phyloP scores from a whole-genome alignment of 768 basidiomycete genomes.

The Hypsizygus marmoreus region DNA sequence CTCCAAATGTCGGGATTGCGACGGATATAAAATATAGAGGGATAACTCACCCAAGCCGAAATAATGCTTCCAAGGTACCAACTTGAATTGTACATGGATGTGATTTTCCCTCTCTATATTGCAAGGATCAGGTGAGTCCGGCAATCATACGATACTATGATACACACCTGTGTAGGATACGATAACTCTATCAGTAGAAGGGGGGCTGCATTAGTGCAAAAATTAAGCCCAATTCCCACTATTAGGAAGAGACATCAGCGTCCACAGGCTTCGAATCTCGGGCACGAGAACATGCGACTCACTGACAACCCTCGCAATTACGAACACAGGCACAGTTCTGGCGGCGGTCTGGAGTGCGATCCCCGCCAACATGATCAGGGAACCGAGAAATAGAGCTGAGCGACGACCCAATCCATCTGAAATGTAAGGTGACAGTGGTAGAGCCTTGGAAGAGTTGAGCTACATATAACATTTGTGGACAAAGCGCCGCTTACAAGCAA shows the following conservation, averaged over 20 bases:
- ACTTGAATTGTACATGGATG: slow-evolving; percentile 66
- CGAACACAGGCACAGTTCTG: slow-evolving; percentile 49
- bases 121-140: background rate
- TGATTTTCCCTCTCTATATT: slow-evolving; percentile 51
- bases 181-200: slow-evolving; percentile 65
- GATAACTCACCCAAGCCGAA: slow-evolving; percentile 44
- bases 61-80: slow-evolving; percentile 79
- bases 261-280: no score
- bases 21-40: background rate
- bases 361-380: slow-evolving; percentile 64
- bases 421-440: slow-evolving; percentile 62
- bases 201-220: slow-evolving; percentile 64
- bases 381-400: slow-evolving; percentile 58
- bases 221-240: slow-evolving; percentile 68
- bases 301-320: slow-evolving; percentile 59
- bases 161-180: slow-evolving; percentile 67
- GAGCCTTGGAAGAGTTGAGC: slow-evolving; percentile 37
- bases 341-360: slow-evolving; percentile 57
- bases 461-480: slow-evolving; percentile 1
- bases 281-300: slow-evolving; percentile 18
- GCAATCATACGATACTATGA: background rate
- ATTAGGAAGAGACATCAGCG: slow-evolving; percentile 3
- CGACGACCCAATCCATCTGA: slow-evolving; percentile 68
- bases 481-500: slow-evolving; percentile 37
- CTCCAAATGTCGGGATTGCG: slow-evolving; percentile 2